Percentiles rank a stretch among this genome's conserved stretches.
Evolutionary conservation across 495 filamentous ascomycete species (phyloP).

Genomic region (Neurospora tetrasperma): DNA sequence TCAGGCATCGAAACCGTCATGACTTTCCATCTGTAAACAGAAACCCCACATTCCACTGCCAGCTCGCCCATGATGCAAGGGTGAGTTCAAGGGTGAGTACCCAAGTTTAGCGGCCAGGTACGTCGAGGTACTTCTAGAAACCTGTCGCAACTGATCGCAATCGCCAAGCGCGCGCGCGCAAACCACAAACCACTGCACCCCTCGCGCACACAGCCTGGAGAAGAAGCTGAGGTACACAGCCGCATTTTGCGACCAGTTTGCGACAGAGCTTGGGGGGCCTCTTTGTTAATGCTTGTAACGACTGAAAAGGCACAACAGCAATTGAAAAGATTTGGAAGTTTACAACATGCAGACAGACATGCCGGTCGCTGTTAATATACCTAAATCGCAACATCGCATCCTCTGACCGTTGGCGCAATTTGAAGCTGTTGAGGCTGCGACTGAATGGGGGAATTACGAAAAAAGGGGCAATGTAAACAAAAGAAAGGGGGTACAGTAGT

Average conservation of each 20-base stretch:
- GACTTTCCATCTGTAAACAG: background rate
- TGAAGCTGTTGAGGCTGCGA: background rate
- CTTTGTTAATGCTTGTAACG: background rate
- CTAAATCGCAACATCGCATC: background rate
- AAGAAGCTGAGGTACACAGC: background rate
- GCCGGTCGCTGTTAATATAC: background rate
- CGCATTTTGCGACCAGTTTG: background rate
- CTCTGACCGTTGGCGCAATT: background rate
- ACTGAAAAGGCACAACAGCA: background rate
- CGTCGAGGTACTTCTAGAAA: conserved; percentile 7
- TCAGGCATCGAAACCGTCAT: conserved; percentile 5
- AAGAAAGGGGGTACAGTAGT: background rate
- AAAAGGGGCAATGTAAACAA: background rate
- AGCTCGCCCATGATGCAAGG: conserved; percentile 1
- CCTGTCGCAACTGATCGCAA: background rate
- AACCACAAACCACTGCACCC: background rate
- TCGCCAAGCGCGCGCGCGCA: background rate
- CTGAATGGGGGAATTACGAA: background rate
- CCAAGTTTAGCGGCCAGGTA: background rate
- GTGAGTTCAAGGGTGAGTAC: background rate
- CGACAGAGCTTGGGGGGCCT: background rate
- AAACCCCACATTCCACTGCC: background rate
- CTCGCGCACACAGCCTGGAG: background rate
- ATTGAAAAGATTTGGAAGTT: background rate
- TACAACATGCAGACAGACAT: background rate